These are phyloP conservation scores for Phaeoacremonium minimum DNA, from an alignment of 2,329 filamentous ascomycete species.

Conservation along the genomic window DNA sequence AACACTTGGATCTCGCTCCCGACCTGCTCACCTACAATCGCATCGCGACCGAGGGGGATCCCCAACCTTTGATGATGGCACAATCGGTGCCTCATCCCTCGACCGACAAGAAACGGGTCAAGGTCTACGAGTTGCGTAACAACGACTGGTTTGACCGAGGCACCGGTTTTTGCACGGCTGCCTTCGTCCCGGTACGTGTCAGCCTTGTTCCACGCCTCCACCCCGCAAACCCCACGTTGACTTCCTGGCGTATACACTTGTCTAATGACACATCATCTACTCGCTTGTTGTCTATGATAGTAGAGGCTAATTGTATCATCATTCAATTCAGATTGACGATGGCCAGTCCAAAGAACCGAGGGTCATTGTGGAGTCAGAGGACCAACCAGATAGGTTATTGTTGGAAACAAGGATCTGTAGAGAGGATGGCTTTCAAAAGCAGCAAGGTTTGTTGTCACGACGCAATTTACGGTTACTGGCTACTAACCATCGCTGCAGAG, in stretches of 20 bases:
- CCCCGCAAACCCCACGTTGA: too few relatives aligned
- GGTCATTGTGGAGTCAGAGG: conserved; percentile 90
- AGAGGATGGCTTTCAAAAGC: conserved; percentile 96
- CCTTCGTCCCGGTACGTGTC: conserved; percentile 63
- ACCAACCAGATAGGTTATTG: conserved; percentile 76
- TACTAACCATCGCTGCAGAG: conserved; percentile 49
- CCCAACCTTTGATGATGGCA: conserved; percentile 66
- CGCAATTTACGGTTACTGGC: conserved; percentile 18
- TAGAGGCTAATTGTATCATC: too few relatives aligned
- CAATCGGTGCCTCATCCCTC: conserved; percentile 65
- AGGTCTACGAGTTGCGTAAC: conserved; percentile 97
- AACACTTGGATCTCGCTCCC: conserved; percentile 53
- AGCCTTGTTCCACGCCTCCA: conserved; percentile 6
- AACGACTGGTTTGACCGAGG: conserved; percentile 99
- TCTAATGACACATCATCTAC: too few relatives aligned
- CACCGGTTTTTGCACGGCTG: conserved; percentile 88
- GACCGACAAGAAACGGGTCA: conserved; percentile 75
- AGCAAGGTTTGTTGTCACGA: conserved; percentile 68
- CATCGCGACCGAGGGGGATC: conserved; percentile 45
- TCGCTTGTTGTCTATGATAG: too few relatives aligned
- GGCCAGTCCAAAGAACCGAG: conserved; percentile 72
- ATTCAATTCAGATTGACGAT: conserved; percentile 44
- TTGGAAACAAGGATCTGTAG: conserved; percentile 87
- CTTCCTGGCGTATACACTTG: too few relatives aligned
- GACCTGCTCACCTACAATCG: conserved; percentile 46